Base-by-base conservation (phyloP, 495 filamentous ascomycete species). In the Talaromyces borbonicus region DNA sequence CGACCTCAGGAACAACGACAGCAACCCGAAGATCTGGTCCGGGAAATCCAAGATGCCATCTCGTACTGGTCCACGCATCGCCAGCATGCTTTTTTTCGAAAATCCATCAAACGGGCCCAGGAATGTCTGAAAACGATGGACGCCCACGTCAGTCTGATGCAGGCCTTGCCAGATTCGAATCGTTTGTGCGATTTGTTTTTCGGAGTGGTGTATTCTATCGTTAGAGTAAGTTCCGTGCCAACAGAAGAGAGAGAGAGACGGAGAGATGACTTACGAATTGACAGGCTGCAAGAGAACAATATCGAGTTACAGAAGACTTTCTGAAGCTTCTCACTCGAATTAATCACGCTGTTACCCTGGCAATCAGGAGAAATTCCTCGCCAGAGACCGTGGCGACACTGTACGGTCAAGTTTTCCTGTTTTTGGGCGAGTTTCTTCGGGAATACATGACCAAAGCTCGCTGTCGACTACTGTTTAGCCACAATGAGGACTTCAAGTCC, bases 381-480 rank as follows among this genome's bases (percentile, higher is more conserved):
- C 53, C 19, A 22, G 53, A 43, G 44, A 48, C 20, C 45, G 56
- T 19, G 26, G 64, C 67, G 11, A 58, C 55, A 15, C 60, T 71
- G 25, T 75, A 74, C 49, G 52, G 68, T 3, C 53, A 71, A 36
- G 56, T 65, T 2, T 73, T 74, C 32, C 62, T 74, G 51, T 64
- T 73, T 33, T 52, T 75, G 8, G 60, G 64, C 38, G 66, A 69
- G 45, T 60, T 70, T 45, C 72, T 74, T 57, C 62, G 67, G 45
- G 73, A 68, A 65, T 69, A 71, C 56, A 59, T 65, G 22, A 51
- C 65, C 30, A 57, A 58, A 32, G 63, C 62, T 3, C 63, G 54
- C 5, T 69, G 65, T 44, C 65, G 68, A 20, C 47, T 72, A 12
- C 54, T 75, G 31, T 61, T 64, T 23, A 71, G 68, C 46, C 63